A percentile compares a stretch with the other conserved stretches of the same genome.
These are phyloP conservation scores for Gaeumannomyces tritici DNA, from an alignment of 2,329 filamentous ascomycete species.

Conservation along the genomic window DNA sequence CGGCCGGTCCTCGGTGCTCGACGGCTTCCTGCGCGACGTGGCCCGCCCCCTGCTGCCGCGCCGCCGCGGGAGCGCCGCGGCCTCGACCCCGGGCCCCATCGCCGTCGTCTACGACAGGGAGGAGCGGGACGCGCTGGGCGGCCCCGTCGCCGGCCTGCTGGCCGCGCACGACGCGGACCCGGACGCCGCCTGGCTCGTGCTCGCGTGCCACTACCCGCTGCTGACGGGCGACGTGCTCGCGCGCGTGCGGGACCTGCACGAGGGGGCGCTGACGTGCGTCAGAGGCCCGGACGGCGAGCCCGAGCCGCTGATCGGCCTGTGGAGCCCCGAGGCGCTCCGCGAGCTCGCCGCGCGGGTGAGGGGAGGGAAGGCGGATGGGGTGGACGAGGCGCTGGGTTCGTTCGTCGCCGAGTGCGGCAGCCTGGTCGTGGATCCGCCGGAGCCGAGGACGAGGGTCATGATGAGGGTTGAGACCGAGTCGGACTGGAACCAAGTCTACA, in stretches of 20 bases:
- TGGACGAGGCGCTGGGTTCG: not conserved
- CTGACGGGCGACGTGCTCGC: conserved; percentile 15
- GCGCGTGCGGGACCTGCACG: conserved; percentile 15
- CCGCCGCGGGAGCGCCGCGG: too few species aligned
- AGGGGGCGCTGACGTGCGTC: conserved; percentile 22
- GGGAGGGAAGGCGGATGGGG: not conserved
- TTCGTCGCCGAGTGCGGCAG: not conserved
- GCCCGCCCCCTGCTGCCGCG: not conserved
- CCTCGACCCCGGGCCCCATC: not conserved
- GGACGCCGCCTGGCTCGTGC: conserved; percentile 19
- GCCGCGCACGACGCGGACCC: conserved; percentile 17
- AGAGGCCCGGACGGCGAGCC: conserved; percentile 16
- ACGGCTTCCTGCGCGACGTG: not conserved
- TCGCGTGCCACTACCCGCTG: conserved; percentile 23
- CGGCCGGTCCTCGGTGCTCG: not conserved
- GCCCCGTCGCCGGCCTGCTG: conserved; percentile 14
- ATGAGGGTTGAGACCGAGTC: not conserved
- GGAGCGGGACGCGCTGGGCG: not conserved
- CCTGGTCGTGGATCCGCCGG: not conserved
- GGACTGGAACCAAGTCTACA: not conserved
- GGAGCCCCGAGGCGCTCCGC: conserved; percentile 20
- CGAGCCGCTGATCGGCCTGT: conserved; percentile 25
- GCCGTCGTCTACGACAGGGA: not conserved
- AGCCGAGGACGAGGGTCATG: not conserved
- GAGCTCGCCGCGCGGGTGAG: not conserved